Evolutionary conservation across 2,329 filamentous ascomycete species (phyloP).

Genomic region (Fusarium goolgardi): DNA sequence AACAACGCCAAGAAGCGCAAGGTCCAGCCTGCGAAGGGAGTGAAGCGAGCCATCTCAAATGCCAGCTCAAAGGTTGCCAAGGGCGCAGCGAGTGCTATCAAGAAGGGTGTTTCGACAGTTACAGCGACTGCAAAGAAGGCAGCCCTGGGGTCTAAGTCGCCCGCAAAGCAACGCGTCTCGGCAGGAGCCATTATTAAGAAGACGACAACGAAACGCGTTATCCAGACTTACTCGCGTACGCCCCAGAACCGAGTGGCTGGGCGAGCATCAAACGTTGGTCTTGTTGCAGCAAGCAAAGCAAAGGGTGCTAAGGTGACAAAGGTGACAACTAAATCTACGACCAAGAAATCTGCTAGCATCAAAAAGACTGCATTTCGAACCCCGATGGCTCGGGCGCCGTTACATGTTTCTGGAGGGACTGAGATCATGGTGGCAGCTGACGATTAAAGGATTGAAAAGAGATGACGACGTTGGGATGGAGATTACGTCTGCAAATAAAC

Average conservation of each 20-base stretch:
- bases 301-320: conserved; percentile 29
- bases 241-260: conserved; percentile 42
- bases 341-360: conserved; percentile 31
- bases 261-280: conserved; percentile 38
- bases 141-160: conserved; percentile 41
- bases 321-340: conserved; percentile 30
- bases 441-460: conserved; percentile 16
- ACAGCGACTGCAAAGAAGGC: conserved; percentile 48
- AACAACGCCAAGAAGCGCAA: conserved; percentile 64
- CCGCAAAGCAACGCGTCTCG: conserved; percentile 44
- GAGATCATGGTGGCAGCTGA: conserved; percentile 43
- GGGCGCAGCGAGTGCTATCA: conserved; percentile 53
- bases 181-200: conserved; percentile 48
- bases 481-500: conserved; percentile 28
- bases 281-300: conserved; percentile 28
- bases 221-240: conserved; percentile 47
- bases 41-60: conserved; percentile 52
- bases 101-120: conserved; percentile 53
- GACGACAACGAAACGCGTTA: conserved; percentile 46
- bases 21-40: conserved; percentile 50
- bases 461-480: conserved; percentile 19
- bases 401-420: conserved; percentile 36
- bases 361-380: conserved; percentile 23
- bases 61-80: conserved; percentile 53
- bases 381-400: conserved; percentile 36